phyloP scores from a whole-genome alignment of 257 asterid genomes.

The Capsicum baccatum region DNA sequence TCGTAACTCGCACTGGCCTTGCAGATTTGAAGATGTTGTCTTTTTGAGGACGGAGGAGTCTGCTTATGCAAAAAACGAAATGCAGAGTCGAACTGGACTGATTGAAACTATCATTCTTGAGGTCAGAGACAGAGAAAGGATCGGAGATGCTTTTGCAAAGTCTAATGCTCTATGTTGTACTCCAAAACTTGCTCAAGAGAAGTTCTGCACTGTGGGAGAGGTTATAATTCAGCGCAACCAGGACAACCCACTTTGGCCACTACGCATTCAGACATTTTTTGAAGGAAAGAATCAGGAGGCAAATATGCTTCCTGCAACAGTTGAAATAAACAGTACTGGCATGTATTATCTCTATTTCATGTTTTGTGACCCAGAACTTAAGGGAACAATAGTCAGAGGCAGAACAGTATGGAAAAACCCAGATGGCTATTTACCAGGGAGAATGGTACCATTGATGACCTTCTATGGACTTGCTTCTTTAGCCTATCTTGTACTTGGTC shows the following conservation, averaged over 20 bases:
- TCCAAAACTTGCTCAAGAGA: slow-evolving; percentile 41
- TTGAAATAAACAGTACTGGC: slow-evolving; percentile 45
- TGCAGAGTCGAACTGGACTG: slow-evolving; percentile 48
- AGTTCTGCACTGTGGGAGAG: slow-evolving; percentile 45
- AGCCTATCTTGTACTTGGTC: slow-evolving; percentile 49
- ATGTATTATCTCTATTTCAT: slow-evolving; percentile 51
- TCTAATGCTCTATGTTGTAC: slow-evolving; percentile 48
- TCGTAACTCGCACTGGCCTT: background rate
- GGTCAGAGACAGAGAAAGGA: slow-evolving; percentile 47
- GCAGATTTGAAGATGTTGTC: slow-evolving; percentile 45
- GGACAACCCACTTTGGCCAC: slow-evolving; percentile 46
- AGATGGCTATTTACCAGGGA: slow-evolving; percentile 51
- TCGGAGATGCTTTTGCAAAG: slow-evolving; percentile 40
- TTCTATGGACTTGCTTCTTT: slow-evolving; percentile 45
- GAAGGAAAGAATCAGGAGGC: slow-evolving; percentile 43
- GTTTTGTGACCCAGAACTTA: slow-evolving; percentile 47
- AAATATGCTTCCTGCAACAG: slow-evolving; percentile 34
- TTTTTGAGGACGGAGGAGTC: slow-evolving; percentile 44
- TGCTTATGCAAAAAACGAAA: slow-evolving; percentile 36
- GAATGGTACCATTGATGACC: slow-evolving; percentile 49
- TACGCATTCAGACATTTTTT: slow-evolving; percentile 42
- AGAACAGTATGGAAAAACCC: slow-evolving; percentile 51
- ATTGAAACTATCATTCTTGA: slow-evolving; percentile 50
- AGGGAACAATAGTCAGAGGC: slow-evolving; percentile 46
- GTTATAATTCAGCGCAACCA: slow-evolving; percentile 43